Evolutionary conservation across 768 basidiomycete genomes (phyloP).

Genomic region (Xerocomellus intermedius): DNA sequence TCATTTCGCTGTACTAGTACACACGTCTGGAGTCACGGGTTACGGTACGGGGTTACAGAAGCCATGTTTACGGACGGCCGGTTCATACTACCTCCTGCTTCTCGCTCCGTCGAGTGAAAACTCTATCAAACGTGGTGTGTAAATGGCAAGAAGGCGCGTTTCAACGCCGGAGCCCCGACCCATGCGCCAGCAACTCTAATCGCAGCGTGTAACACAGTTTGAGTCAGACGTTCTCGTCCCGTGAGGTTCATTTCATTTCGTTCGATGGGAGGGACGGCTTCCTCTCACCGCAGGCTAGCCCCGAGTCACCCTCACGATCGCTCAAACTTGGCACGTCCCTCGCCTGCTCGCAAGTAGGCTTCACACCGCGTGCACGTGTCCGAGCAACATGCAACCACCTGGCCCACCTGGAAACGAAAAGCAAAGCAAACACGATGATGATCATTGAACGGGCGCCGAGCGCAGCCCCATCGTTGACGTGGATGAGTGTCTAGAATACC

Average conservation of each 20-base stretch:
- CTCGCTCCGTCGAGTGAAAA: background rate
- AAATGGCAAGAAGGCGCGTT: background rate
- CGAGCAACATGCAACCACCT: background rate
- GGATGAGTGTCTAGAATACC: background rate
- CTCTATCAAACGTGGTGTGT: background rate
- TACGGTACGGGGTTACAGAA: slow-evolving; percentile 2
- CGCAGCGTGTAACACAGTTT: slow-evolving; percentile 3
- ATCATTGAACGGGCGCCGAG: background rate
- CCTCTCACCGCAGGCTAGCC: background rate
- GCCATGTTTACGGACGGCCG: background rate
- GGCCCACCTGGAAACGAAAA: background rate
- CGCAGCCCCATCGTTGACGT: background rate
- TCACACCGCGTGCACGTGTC: slow-evolving; percentile 7
- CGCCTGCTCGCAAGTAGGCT: background rate
- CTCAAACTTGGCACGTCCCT: background rate
- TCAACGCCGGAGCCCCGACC: background rate
- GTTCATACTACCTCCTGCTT: background rate
- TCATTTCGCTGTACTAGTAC: background rate
- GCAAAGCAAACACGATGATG: background rate
- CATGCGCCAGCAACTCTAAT: background rate
- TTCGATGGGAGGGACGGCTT: background rate
- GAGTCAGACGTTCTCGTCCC: background rate
- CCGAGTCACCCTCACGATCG: background rate
- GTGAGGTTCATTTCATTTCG: background rate
- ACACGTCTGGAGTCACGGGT: background rate